phyloP scores from a whole-genome alignment of 805 yeast species.

The Clavispora carvajalis region DNA sequence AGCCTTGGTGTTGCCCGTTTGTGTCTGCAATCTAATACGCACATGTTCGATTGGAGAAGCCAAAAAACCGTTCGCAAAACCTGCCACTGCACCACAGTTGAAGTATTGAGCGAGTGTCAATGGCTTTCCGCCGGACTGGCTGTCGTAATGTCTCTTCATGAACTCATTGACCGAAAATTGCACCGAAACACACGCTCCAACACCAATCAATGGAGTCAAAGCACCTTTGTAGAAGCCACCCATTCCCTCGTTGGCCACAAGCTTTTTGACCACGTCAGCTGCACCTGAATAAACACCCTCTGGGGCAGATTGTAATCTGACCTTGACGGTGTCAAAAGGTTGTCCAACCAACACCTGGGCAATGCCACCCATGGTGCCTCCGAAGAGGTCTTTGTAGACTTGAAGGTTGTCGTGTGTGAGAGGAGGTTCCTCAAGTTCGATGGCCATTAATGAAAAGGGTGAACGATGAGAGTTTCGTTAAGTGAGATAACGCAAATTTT shows the following conservation, averaged over 20 bases:
- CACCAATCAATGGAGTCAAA: conserved; percentile 42
- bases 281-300: conserved; percentile 72
- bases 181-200: conserved; percentile 96
- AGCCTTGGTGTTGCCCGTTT: conserved; percentile 47
- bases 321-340: conserved; percentile 94
- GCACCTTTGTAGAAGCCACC: conserved; percentile 43
- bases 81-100: conserved; percentile 85
- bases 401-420: conserved; percentile 29
- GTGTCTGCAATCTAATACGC: conserved; percentile 90
- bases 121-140: conserved; percentile 38
- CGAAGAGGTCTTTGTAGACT: conserved; percentile 72
- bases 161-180: conserved; percentile 94
- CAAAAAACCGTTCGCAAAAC: conserved; percentile 79
- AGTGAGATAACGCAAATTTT: conserved; percentile 1
- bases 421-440: conserved; percentile 41
- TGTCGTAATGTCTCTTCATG: conserved; percentile 75
- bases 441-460: conserved; percentile 23
- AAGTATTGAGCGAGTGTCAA: conserved; percentile 66
- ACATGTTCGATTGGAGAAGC: conserved; percentile 95
- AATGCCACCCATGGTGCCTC: conserved; percentile 93
- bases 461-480: not conserved
- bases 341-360: conserved; percentile 96
- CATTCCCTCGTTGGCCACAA: conserved; percentile 45
- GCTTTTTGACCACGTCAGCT: conserved; percentile 65
- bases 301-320: conserved; percentile 82